A percentile compares a stretch with the other conserved stretches of the same genome.
These are phyloP conservation scores for Rheum nobile DNA, from an alignment of 148 eudicot genomes.

Conservation along the genomic window DNA sequence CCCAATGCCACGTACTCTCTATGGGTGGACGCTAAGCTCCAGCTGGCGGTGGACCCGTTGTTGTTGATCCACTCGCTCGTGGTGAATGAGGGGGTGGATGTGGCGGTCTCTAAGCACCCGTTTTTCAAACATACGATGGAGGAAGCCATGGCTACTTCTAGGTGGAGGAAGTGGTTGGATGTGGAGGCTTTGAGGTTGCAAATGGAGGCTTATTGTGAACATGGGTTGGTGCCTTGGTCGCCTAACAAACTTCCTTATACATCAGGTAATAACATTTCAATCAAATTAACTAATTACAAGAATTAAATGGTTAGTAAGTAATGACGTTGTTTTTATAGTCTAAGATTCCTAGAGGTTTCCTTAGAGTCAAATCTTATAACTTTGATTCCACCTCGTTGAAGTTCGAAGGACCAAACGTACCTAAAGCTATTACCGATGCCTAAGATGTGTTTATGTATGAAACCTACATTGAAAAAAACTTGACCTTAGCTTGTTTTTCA, in stretches of 20 bases:
- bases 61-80: slow-evolving; percentile 67
- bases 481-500: too few relatives aligned
- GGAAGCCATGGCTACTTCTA: slow-evolving; percentile 83
- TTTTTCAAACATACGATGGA: slow-evolving; percentile 72
- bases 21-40: slow-evolving; percentile 91
- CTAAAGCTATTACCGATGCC: too few relatives aligned
- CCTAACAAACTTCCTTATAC: slow-evolving; percentile 59
- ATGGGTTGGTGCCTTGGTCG: slow-evolving; percentile 85
- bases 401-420: too few relatives aligned
- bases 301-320: too few relatives aligned
- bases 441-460: too few relatives aligned
- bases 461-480: too few relatives aligned
- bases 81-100: slow-evolving; percentile 49
- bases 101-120: slow-evolving; percentile 85
- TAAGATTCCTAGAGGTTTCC: too few relatives aligned
- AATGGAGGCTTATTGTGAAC: slow-evolving; percentile 78
- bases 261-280: slow-evolving; percentile 41
- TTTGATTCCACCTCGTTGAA: too few relatives aligned
- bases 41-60: slow-evolving; percentile 78
- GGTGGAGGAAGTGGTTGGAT: slow-evolving; percentile 94
- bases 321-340: too few relatives aligned
- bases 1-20: slow-evolving; percentile 68
- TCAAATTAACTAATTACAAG: too few relatives aligned
- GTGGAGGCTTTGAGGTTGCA: slow-evolving; percentile 54
- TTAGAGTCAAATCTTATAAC: too few relatives aligned